phyloP scores from a whole-genome alignment of 257 asterid genomes.

The Voacanga thouarsii region DNA sequence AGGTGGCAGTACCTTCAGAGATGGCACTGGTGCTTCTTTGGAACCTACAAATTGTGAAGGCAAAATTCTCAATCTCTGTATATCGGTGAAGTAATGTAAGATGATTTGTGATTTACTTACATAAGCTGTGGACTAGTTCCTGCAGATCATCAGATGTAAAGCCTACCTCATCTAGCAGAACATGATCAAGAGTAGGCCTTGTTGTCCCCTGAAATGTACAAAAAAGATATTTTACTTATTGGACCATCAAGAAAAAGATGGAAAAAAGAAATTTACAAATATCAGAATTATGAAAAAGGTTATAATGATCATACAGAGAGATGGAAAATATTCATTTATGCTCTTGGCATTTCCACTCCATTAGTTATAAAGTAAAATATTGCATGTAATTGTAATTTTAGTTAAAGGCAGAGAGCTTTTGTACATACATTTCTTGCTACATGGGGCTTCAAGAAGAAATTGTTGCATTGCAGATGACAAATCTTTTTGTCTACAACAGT shows the following conservation, averaged over 20 bases:
- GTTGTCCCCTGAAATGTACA: conserved; percentile 38
- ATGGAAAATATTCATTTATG: too few relatives aligned
- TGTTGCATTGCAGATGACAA: conserved; percentile 20
- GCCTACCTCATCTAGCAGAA: conserved; percentile 46
- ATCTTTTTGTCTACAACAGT: conserved; percentile 21
- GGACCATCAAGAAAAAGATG: background rate
- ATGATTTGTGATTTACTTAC: conserved; percentile 19
- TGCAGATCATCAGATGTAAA: conserved; percentile 46
- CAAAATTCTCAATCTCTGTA: background rate
- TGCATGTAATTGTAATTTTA: too few relatives aligned
- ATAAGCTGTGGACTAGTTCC: conserved; percentile 38
- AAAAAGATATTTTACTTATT: conserved; percentile 10
- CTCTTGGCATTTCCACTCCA: too few relatives aligned
- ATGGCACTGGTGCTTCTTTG: conserved; percentile 47
- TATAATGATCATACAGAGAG: too few relatives aligned
- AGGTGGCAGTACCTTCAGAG: conserved; percentile 38
- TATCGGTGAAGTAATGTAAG: background rate
- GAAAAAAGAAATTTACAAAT: background rate
- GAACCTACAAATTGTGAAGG: conserved; percentile 27
- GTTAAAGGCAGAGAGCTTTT: background rate
- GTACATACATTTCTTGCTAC: conserved; percentile 7
- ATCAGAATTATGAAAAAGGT: too few relatives aligned
- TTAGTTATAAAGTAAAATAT: too few relatives aligned
- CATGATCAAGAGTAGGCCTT: conserved; percentile 48
- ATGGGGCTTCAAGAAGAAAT: conserved; percentile 23